Percentiles rank a stretch among this genome's conserved stretches.
phyloP scores from a whole-genome alignment of 352 stramenopile genomes.

The Albugo candida region DNA sequence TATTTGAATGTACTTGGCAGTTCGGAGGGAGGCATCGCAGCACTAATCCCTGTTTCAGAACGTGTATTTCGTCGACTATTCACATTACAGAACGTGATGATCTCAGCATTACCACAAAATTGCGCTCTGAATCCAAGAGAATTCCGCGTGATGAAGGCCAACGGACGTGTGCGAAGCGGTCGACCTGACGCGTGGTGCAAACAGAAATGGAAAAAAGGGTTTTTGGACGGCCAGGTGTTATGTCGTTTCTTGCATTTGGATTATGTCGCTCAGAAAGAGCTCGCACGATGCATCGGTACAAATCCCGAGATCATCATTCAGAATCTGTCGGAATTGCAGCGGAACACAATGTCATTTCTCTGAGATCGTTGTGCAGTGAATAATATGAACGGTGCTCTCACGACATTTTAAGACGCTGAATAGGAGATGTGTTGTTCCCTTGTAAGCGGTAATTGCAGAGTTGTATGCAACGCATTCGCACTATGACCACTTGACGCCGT shows the following conservation, averaged over 20 bases:
- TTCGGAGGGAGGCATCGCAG: conserved; percentile 54
- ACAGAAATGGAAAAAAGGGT: conserved; percentile 81
- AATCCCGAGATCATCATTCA: conserved; percentile 75
- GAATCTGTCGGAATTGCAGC: conserved; percentile 75
- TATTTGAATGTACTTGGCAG: conserved; percentile 69
- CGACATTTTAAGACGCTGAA: too few species aligned
- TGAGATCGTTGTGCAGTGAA: conserved; percentile 10
- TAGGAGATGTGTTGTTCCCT: too few species aligned
- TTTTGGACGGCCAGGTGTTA: conserved; percentile 60
- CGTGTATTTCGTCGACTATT: conserved; percentile 71
- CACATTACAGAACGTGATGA: conserved; percentile 79
- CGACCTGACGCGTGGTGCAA: conserved; percentile 66
- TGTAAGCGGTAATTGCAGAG: too few species aligned
- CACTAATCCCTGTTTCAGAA: conserved; percentile 58
- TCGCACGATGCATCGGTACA: conserved; percentile 75
- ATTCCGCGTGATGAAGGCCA: conserved; percentile 61
- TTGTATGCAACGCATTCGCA: too few species aligned
- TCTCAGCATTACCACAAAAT: conserved; percentile 74
- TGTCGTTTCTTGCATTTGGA: conserved; percentile 66
- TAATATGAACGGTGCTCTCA: too few species aligned
- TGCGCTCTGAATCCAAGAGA: conserved; percentile 70
- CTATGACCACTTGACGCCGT: too few species aligned
- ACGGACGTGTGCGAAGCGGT: conserved; percentile 32
- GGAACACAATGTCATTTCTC: conserved; percentile 42
- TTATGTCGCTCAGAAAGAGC: conserved; percentile 76